Evolutionary conservation across 495 filamentous ascomycete genomes (phyloP), one percentile per base, ranked within the genome.

Genomic region (Aspergillus coremiiformis): DNA sequence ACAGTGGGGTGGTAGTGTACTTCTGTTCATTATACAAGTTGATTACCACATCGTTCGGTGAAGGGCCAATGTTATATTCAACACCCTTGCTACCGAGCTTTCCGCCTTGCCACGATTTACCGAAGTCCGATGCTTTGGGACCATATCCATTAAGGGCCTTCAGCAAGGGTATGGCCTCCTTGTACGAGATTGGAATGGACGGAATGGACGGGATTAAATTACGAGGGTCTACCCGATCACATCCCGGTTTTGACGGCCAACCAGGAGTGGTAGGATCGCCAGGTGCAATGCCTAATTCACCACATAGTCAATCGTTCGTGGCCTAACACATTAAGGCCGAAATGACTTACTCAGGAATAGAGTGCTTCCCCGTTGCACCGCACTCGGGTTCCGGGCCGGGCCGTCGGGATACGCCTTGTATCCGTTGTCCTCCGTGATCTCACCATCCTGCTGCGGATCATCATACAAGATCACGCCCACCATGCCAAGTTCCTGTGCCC

Each of bases 401-500:
- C 94, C 93, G 15, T 87, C 73, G 0, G 94, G 93, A 66, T 97
- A 98, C 8, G 82, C 61, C 35, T 81, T 74, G 53, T 87, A 81
- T 0, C 93, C 94, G 58, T 93, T 87, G 52, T 84, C 80, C 51
- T 90, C 87, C 0, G 86, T 91, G 19, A 87, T 75, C 7, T 85
- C 75, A 5, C 87, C 89, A 69, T 98, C 93, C 59, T 92, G 86
- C 37, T 90, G 89, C 1, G 93, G 93, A 65, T 98, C 94, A 33
- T 75, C 83, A 67, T 91, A 98, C 5, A 96, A 77, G 39, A 97
- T 69, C 19, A 83, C 81, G 5, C 93, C 91, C 21, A 95, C 72
- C 85, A 94, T 93, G 23, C 93, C 94, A 30, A 93, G 77, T 53
- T 97, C 90, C 60, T 94, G 85, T 12, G 93, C 92, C 35, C 89